These are phyloP conservation scores for Salix exigua DNA, from an alignment of 345 rosid genomes.

Conservation along the genomic window DNA sequence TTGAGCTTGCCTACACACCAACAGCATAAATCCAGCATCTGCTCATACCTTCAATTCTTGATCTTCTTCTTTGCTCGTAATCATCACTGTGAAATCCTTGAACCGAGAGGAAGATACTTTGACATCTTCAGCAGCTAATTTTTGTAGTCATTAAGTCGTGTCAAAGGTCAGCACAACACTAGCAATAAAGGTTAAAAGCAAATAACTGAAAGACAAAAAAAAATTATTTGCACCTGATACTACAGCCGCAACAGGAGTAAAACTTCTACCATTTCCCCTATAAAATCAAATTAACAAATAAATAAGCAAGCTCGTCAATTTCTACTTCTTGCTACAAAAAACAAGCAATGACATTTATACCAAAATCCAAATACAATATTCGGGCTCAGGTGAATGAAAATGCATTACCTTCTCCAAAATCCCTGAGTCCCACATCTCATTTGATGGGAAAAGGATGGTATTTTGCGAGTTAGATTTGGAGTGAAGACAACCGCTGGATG, in stretches of 20 bases:
- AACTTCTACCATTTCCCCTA: constrained; percentile 36
- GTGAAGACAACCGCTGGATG: constrained; percentile 10
- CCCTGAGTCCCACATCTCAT: constrained; percentile 6
- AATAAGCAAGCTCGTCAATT: not conserved
- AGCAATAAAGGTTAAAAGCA: constrained; percentile 5
- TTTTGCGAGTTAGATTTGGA: constrained; percentile 26
- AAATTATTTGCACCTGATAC: constrained; percentile 43
- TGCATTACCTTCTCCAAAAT: constrained; percentile 20
- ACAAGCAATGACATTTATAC: not conserved
- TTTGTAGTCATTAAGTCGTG: constrained; percentile 4
- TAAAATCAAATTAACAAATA: not conserved
- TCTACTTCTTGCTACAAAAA: not conserved
- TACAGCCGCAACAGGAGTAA: constrained; percentile 33
- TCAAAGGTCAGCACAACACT: not conserved
- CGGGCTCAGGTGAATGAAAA: not conserved
- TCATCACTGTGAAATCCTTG: constrained; percentile 42
- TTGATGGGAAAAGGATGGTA: constrained; percentile 31
- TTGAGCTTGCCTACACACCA: constrained; percentile 1
- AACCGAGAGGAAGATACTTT: constrained; percentile 42
- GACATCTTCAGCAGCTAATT: constrained; percentile 42
- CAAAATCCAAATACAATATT: not conserved
- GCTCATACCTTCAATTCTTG: constrained; percentile 44
- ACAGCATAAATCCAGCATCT: not conserved
- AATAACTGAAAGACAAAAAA: not conserved
- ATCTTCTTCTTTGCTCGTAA: constrained; percentile 16